Evolutionary conservation across 1,139 yeast species (phyloP).

Genomic region (Tardiomyces depauwii): DNA sequence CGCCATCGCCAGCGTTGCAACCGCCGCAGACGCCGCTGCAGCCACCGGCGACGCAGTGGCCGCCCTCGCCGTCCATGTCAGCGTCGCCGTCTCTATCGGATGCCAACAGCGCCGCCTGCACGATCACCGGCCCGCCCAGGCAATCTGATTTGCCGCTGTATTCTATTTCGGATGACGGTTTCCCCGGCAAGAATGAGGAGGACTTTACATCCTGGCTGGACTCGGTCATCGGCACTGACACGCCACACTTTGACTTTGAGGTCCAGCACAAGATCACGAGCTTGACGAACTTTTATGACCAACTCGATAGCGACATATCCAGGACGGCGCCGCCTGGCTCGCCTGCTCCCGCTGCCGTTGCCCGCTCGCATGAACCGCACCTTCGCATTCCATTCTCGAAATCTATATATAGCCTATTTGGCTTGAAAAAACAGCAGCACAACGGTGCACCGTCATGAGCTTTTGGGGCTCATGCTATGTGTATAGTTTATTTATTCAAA

Average conservation of each 20-base stretch:
- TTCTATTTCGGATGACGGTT: not conserved
- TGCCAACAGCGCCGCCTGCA: not conserved
- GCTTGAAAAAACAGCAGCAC: not conserved
- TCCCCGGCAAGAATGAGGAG: not conserved
- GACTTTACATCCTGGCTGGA: not conserved
- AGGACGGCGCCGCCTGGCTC: not conserved
- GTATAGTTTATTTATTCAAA: too few species aligned
- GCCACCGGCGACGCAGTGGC: not conserved
- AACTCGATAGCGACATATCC: not conserved
- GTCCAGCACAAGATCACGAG: not conserved
- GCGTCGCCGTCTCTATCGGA: not conserved
- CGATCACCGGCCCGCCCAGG: not conserved
- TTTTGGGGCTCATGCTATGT: too few species aligned
- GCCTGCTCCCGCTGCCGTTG: not conserved
- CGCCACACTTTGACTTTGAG: not conserved
- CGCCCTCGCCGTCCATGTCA: conserved; percentile 1
- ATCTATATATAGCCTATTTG: not conserved
- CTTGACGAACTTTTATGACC: not conserved
- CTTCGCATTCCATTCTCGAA: not conserved
- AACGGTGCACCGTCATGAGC: too few species aligned
- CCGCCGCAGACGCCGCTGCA: not conserved
- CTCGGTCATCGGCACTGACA: not conserved
- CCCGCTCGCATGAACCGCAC: not conserved
- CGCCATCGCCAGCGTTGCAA: not conserved
- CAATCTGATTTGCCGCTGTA: not conserved